Base-by-base conservation (phyloP, 345 rosid species). In the Rhizophora mangle region DNA sequence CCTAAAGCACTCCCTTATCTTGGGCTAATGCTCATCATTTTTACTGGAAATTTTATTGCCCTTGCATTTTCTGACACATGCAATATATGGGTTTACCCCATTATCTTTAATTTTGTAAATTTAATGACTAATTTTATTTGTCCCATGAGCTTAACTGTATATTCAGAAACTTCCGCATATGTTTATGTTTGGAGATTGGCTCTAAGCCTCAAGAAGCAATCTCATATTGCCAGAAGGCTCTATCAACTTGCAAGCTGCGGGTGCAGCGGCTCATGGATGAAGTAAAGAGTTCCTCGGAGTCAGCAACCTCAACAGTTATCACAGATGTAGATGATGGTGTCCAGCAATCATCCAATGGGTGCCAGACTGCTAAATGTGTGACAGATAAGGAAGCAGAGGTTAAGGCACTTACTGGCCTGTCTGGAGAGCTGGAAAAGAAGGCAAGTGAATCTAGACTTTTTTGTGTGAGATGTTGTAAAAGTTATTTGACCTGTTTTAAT, bases 371-470 rank as follows among this genome's bases (percentile, higher is more conserved):
- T 63, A 64, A 69, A 72, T 69, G 82, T 66, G 52, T 67, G 60
- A 54, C 86, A 55, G 97, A 88, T 54, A 92, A 82, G 76, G 92
- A 85, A 79, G 85, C 87, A 36, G 97, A 95, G 81, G 85, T 92
- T 67, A 75, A 79, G 71, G 83, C 85, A 70, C 82, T 95, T 22
- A 53, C 78, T 70, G 93, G 89, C 64, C 87, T 92, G 55, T 78
- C 87, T 0, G 92, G 80, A 11, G 99, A 95, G 55, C 85, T 95
- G 54, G 96, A 92, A 68, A 95, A 90, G 89, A 92, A 92, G 96
- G 99, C 67, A 79, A 82, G 82, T 66, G 20, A 31, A 34, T 26
- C 63, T 60, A 13, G 29, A 15, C 89, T 22, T 54, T 53, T 54
- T 37, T 54, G 34, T 47, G 13, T 61, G n/a, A 65, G 66, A 31